These are phyloP conservation scores for Pseudonitzschia multiseries DNA, from an alignment of 108 stramenopile genomes.

Conservation along the genomic window DNA sequence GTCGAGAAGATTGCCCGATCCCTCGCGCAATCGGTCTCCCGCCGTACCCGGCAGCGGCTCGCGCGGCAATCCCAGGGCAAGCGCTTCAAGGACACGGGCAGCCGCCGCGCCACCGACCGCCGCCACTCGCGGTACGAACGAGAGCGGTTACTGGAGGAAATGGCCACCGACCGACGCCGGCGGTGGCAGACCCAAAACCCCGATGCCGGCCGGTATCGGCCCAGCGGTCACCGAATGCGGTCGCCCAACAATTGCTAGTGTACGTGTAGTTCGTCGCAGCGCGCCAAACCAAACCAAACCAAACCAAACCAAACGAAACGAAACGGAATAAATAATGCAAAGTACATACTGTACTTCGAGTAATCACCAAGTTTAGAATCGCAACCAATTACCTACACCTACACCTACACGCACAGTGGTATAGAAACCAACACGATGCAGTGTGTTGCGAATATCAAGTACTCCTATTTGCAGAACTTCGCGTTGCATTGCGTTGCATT, in stretches of 20 bases:
- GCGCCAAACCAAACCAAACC: too few species aligned
- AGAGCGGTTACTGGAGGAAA: constrained; percentile 74
- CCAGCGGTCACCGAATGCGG: constrained; percentile 57
- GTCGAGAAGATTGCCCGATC: constrained; percentile 46
- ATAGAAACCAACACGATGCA: too few species aligned
- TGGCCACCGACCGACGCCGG: constrained; percentile 76
- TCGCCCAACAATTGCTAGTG: constrained; percentile 54
- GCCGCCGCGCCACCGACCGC: constrained; percentile 49
- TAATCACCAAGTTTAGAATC: too few species aligned
- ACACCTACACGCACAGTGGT: too few species aligned
- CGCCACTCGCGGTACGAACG: constrained; percentile 58
- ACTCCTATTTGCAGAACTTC: too few species aligned
- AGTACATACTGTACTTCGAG: too few species aligned
- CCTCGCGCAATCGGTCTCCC: constrained; percentile 44
- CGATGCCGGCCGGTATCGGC: constrained; percentile 75
- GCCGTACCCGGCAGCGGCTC: constrained; percentile 49
- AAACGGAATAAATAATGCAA: too few species aligned
- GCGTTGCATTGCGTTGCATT: too few species aligned
- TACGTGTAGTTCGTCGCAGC: too few species aligned
- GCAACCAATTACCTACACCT: too few species aligned
- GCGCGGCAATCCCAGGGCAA: constrained; percentile 55
- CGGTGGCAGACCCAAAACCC: constrained; percentile 79
- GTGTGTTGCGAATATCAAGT: too few species aligned
- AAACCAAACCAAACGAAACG: too few species aligned
- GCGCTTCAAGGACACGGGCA: constrained; percentile 48